phyloP scores from a whole-genome alignment of 495 filamentous ascomycete genomes.

The Trichoderma asperelloides region DNA sequence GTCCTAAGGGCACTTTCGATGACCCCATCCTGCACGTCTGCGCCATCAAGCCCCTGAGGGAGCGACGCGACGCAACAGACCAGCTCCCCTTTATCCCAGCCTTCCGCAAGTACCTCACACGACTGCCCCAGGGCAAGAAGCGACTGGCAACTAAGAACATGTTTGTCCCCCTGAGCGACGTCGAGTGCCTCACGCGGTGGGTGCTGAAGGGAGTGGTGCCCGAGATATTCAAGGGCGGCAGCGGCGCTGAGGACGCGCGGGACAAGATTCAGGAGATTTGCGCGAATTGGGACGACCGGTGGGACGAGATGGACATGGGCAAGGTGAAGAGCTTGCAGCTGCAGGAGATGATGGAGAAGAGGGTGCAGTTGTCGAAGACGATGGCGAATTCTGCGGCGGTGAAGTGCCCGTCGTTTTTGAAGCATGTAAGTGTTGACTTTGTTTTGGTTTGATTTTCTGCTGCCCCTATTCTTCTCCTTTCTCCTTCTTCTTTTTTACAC shows the following conservation, averaged over 20 bases:
- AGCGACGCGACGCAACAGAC: constrained; percentile 63
- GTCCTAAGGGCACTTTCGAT: constrained; percentile 40
- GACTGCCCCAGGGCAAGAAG: constrained; percentile 46
- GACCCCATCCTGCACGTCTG: constrained; percentile 64
- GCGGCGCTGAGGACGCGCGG: constrained; percentile 34
- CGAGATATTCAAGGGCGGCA: constrained; percentile 40
- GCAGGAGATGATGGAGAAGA: constrained; percentile 61
- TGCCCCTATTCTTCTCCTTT: neutral
- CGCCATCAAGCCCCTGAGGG: constrained; percentile 56
- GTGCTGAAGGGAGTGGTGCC: constrained; percentile 53
- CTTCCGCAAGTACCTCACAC: constrained; percentile 52
- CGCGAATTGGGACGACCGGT: constrained; percentile 61
- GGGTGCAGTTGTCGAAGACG: constrained; percentile 49
- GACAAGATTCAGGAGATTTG: constrained; percentile 55
- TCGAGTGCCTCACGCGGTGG: constrained; percentile 75
- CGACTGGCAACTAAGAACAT: constrained; percentile 55
- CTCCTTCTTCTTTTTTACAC: neutral
- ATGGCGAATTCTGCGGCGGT: constrained; percentile 51
- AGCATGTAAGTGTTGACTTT: constrained; percentile 64
- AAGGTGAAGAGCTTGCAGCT: constrained; percentile 70
- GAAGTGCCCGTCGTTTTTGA: constrained; percentile 65
- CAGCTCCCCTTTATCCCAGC: constrained; percentile 66
- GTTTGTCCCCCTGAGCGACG: constrained; percentile 58
- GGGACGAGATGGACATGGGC: constrained; percentile 80
- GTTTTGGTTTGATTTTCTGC: neutral